Evolutionary conservation across 2,329 filamentous ascomycete species (phyloP).

Genomic region (Capronia americana): DNA sequence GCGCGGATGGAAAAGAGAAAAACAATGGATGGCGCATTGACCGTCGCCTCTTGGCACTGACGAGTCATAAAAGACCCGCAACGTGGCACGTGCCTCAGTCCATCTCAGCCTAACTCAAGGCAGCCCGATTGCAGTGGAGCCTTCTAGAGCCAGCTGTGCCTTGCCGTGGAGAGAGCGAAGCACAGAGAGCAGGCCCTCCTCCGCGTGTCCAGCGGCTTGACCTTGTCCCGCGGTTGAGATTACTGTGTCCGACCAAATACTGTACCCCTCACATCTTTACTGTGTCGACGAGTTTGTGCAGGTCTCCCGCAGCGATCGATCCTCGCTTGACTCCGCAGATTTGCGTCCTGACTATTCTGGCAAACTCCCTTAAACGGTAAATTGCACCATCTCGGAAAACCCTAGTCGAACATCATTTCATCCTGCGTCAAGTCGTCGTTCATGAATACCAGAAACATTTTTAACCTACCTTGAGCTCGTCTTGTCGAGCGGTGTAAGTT

Average conservation of each 20-base stretch:
- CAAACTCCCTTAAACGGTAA: neutral
- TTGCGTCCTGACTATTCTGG: neutral
- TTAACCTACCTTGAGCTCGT: neutral
- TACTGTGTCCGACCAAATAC: neutral
- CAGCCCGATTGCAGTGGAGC: neutral
- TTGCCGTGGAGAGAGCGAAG: neutral
- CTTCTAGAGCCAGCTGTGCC: neutral
- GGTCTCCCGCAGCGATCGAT: neutral
- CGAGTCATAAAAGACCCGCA: neutral
- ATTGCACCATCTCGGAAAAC: neutral
- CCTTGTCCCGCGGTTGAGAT: neutral
- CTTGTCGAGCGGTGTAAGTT: neutral
- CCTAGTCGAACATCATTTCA: neutral
- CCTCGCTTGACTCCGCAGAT: neutral
- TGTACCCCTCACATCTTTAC: neutral
- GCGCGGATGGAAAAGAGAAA: neutral
- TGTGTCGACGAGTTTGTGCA: neutral
- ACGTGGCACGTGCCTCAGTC: neutral
- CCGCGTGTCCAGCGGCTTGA: neutral
- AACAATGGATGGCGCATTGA: conserved; percentile 1
- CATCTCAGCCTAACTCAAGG: neutral
- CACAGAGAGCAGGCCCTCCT: too few relatives aligned
- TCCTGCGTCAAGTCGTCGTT: neutral
- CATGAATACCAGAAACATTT: neutral
- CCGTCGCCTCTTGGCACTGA: neutral